Evolutionary conservation across 2,329 filamentous ascomycete species (phyloP).

Genomic region (Gaeumannomyces tritici): DNA sequence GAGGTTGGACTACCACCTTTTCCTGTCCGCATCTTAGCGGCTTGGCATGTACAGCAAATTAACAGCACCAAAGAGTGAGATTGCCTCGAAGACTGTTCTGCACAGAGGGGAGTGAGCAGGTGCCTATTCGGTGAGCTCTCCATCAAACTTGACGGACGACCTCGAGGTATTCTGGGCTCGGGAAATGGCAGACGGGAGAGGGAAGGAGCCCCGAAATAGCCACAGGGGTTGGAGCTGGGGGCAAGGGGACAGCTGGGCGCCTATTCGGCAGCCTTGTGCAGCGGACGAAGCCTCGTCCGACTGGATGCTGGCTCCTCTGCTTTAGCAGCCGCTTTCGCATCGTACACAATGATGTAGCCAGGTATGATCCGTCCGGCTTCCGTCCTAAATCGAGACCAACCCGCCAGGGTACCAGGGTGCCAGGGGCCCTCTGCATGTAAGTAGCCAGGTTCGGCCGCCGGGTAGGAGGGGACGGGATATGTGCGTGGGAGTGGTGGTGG

Average conservation of each 20-base stretch:
- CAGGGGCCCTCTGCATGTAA: too few relatives aligned
- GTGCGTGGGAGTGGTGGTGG: neutral
- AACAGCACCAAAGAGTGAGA: neutral
- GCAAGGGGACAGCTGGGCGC: neutral
- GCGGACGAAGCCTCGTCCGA: neutral
- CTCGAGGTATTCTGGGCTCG: too few relatives aligned
- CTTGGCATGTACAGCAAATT: neutral
- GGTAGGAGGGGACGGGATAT: neutral
- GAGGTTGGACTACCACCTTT: neutral
- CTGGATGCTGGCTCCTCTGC: neutral
- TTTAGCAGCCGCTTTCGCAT: neutral
- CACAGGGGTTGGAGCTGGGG: neutral
- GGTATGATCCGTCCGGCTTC: conserved; percentile 2
- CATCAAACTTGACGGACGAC: neutral
- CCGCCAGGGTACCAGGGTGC: too few relatives aligned
- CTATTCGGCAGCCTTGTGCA: conserved; percentile 3
- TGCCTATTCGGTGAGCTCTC: neutral
- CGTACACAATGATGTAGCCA: neutral
- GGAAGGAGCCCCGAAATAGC: neutral
- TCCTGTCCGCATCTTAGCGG: neutral
- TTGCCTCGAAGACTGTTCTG: too few relatives aligned
- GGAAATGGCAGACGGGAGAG: neutral
- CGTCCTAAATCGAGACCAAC: conserved; percentile 1
- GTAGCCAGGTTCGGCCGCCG: neutral
- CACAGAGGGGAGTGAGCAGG: neutral